Percentiles rank a stretch among this genome's conserved stretches.
Conservation (phyloP, 768 basidiomycete genomes). For the Kwoniella newhampshirensis region DNA sequence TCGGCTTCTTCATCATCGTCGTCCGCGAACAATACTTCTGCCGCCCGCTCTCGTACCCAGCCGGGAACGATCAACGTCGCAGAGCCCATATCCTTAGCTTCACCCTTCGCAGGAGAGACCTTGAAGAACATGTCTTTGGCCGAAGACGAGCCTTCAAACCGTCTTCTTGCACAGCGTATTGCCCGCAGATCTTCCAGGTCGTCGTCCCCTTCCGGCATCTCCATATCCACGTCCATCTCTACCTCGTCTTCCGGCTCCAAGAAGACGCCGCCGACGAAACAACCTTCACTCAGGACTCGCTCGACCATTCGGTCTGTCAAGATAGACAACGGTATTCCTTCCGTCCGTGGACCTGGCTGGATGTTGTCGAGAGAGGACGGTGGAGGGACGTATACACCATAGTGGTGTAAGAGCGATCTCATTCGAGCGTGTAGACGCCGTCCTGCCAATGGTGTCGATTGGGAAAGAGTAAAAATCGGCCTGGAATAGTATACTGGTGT, state of each 20-base stretch:
- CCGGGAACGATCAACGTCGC: slow-evolving; percentile 85
- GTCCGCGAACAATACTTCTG: slow-evolving; percentile 87
- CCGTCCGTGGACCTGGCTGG: slow-evolving; percentile 62
- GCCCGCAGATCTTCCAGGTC: slow-evolving; percentile 11
- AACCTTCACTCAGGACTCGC: slow-evolving; percentile 83
- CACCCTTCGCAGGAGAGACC: background rate
- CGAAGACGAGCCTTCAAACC: slow-evolving; percentile 20
- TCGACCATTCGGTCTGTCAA: slow-evolving; percentile 79
- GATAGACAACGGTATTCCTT: slow-evolving; percentile 72
- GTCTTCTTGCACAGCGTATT: background rate
- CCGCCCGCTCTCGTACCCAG: slow-evolving; percentile 88
- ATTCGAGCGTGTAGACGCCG: slow-evolving; percentile 74
- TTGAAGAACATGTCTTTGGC: slow-evolving; percentile 19
- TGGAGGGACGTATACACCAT: slow-evolving; percentile 81
- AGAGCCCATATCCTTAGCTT: slow-evolving; percentile 59
- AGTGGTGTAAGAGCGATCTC: slow-evolving; percentile 74
- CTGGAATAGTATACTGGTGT: slow-evolving; percentile 87
- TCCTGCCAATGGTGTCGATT: slow-evolving; percentile 87
- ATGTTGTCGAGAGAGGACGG: slow-evolving; percentile 66
- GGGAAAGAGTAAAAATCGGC: slow-evolving; percentile 77
- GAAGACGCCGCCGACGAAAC: slow-evolving; percentile 68
- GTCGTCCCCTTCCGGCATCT: background rate
- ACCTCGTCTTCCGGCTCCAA: background rate
- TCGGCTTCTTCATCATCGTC: slow-evolving; percentile 68
- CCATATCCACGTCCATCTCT: slow-evolving; percentile 10